A percentile compares a stretch with the other conserved stretches of the same genome.
Evolutionary conservation across 1,139 yeast species (phyloP).

Genomic region (Geotrichum candidum): DNA sequence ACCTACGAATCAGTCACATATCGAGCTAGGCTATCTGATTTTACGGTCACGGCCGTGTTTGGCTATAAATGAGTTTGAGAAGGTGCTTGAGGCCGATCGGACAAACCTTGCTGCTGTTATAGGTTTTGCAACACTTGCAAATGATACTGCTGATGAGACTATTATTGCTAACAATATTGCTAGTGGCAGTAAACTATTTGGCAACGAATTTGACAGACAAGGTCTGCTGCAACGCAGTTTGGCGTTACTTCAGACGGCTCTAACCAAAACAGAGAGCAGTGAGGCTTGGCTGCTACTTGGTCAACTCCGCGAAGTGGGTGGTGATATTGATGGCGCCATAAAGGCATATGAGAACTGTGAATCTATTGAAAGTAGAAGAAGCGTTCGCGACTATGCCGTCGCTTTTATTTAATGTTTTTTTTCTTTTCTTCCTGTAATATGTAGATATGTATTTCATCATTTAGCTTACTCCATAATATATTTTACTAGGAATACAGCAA

Average conservation of each 20-base stretch:
- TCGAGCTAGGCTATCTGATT: slow-evolving; percentile 50
- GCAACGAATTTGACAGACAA: slow-evolving; percentile 42
- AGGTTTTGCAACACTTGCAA: slow-evolving; percentile 57
- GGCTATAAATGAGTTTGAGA: slow-evolving; percentile 63
- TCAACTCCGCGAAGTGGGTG: slow-evolving; percentile 54
- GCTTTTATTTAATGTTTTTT: neutral
- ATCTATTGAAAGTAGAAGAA: slow-evolving; percentile 58
- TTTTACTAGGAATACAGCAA: neutral
- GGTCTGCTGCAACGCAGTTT: slow-evolving; percentile 24
- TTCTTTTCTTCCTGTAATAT: neutral
- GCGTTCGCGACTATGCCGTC: slow-evolving; percentile 42
- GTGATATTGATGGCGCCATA: slow-evolving; percentile 49
- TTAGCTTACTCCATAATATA: neutral
- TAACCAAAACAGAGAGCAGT: neutral
- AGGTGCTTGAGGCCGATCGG: slow-evolving; percentile 50
- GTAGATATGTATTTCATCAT: too few relatives aligned
- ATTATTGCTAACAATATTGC: neutral
- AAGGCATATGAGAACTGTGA: slow-evolving; percentile 60
- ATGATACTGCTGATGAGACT: slow-evolving; percentile 24
- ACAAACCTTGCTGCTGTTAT: slow-evolving; percentile 52
- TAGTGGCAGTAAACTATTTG: neutral
- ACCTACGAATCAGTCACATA: slow-evolving; percentile 48
- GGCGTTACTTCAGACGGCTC: neutral
- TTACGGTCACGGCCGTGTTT: slow-evolving; percentile 34
- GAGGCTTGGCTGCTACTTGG: slow-evolving; percentile 74